Conservation (phyloP, 768 basidiomycete genomes). For the Cubamyces lactineus region DNA sequence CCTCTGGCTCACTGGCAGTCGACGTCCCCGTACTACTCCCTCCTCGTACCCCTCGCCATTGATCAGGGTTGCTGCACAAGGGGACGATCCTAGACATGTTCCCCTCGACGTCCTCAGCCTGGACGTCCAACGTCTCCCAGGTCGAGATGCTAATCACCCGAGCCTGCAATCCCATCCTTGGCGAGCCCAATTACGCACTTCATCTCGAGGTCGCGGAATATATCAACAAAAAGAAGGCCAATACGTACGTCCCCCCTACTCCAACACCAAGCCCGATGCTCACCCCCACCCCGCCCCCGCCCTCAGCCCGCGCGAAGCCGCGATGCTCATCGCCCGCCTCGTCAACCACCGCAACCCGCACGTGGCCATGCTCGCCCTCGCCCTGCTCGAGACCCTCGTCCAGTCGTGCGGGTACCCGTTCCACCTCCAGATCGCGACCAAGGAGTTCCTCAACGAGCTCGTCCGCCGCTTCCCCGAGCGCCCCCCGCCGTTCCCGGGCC, state of each 20-base stretch:
- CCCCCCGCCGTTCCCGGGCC: conserved; percentile 91
- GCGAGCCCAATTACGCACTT: conserved; percentile 88
- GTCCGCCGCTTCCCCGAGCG: conserved; percentile 97
- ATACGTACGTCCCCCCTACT: conserved; percentile 63
- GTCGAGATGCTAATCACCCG: conserved; percentile 67
- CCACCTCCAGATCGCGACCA: conserved; percentile 95
- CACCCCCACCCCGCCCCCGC: neutral
- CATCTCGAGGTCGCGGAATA: conserved; percentile 94
- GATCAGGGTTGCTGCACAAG: neutral
- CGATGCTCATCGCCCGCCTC: conserved; percentile 79
- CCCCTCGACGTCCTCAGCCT: conserved; percentile 9
- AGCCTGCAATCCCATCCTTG: conserved; percentile 84
- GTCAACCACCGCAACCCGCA: conserved; percentile 95
- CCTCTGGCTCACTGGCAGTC: no score
- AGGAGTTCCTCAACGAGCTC: conserved; percentile 98
- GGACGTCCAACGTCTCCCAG: conserved; percentile 22
- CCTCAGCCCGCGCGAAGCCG: conserved; percentile 85
- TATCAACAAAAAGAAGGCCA: conserved; percentile 94
- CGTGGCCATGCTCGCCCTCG: conserved; percentile 82
- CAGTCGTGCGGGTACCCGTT: conserved; percentile 97
- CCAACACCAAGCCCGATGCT: neutral
- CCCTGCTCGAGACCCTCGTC: conserved; percentile 88
- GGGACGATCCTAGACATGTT: conserved; percentile 1
- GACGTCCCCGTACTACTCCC: neutral
- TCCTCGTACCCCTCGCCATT: conserved; percentile 1